Base-by-base conservation (phyloP, 345 rosid species). In the Erodium maritimum region DNA sequence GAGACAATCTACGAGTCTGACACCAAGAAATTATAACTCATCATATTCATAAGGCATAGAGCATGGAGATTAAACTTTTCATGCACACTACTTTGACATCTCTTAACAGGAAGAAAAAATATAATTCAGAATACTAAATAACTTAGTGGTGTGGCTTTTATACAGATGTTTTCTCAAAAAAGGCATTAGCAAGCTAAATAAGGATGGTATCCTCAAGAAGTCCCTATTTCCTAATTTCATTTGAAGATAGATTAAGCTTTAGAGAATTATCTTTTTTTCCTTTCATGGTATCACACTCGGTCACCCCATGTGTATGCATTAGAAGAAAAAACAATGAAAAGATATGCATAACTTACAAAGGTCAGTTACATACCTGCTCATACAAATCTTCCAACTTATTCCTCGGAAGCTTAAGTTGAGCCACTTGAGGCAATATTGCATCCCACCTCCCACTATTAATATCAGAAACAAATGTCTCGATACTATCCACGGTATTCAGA, bases 351-450 rank as follows among this genome's bases (percentile, higher is more conserved):
- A 52, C 2, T 20, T 37, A 0, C 1, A 52, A 52, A 21, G 18
- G 51, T 42, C 33, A 46, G 71, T 22, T 29, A 8, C 22, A 42
- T 60, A 88, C 98, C 95, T 89, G 97, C 69, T 87, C 96, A 53
- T 89, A 93, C 70, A 93, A 79, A 64, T 89, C 99, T 67, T 93
- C 97, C 21, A 93, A 71, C 64, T 77, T 93, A 67, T 89, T 75
- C 78, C 97, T 80, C 19, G 97, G 95, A 45, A 89, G 95, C 77
- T 89, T 93, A 50, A 90, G 95, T 63, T 93, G 99, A 33, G 97
- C 78, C 22, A 93, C 91, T 61, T 93, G 99, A 64, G 99, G 99
- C 72, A 93, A 67, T 23, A 93, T 80, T 0, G 88, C 84, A 62
- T 93, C 99, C 97, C 97, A 93, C 64, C 97, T 74, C 23, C 99